Base-by-base conservation (phyloP, 768 basidiomycete genomes). In the Cystofilobasidium ferigula region DNA sequence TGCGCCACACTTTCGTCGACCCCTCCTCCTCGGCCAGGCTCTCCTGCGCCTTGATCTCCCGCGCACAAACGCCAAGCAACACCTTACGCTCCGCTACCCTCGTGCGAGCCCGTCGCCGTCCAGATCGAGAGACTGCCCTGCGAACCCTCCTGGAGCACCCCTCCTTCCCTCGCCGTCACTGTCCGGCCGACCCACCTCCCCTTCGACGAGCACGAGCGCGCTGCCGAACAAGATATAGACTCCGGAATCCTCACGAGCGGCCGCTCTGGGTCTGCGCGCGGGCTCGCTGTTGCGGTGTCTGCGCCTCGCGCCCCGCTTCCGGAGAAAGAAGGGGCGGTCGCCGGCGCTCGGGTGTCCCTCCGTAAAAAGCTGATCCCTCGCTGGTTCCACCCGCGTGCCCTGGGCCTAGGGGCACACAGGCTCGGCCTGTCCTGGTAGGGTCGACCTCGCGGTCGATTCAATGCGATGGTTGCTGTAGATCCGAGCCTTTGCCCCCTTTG, bases 381-480 rank as follows among this genome's bases (percentile, higher is more conserved):
- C 67, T 68, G 67, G 67, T 58, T 68, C 67, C 67, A 68, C 67
- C 56, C 32, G 16, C 57, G 53, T 51, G 36, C 57, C 54, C 51
- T 36, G 62, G 57, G 57, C 24, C 67, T 68, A 4, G 26, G 62
- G 34, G 32, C 35, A 57, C 32, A 38, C 40, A 38, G 56, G 67
- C 67, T 68, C 67, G 67, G 67, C 67, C 67, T 68, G 58, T 57
- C 60, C 56, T 56, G 67, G 67, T 54, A 68, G 67, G 67, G 67
- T 54, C 51, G 30, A 54, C 51, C 28, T 32, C 18, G 6, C 22
- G 43, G 51, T 54, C 51, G 28, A 28, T 54, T 54, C 32, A 24
- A 13, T 60, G 22, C 24, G 30, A 16, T 35, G 30, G 20, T 40
- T n/a, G 38, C 32, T 68, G 66, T 67, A 54, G 57, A 57, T n/a